Evolutionary conservation across 2,329 filamentous ascomycete genomes (phyloP), one percentile per base, ranked within the genome.

Genomic region (Samsoniella hepiali): DNA sequence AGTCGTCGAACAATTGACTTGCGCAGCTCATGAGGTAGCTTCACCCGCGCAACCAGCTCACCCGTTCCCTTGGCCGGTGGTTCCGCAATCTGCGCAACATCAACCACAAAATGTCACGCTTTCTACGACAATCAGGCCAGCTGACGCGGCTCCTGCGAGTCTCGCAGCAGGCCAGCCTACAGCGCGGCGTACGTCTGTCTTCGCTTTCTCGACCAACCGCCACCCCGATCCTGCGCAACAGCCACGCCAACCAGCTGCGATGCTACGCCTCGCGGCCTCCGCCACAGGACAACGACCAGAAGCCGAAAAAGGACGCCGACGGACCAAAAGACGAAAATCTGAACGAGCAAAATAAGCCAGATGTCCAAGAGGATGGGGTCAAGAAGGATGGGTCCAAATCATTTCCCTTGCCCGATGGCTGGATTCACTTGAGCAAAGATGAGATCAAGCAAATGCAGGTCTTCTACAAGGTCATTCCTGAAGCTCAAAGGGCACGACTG

Each of bases 91-190:
- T 68, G 72, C 71, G 72, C 68, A 70, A 67, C 67, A 65, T 66
- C 65, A 65, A 69, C 67, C 67, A 67, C 69, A 68, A 70, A 76
- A 90, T 90, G 88, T 87, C 86, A 74, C 84, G 85, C 71, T 79
- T 88, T 71, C 78, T 90, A 69, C 84, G 87, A 75, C 85, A 86
- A 75, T 83, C 88, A 74, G 84, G 85, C 79, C 84, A 85, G 75
- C 78, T 90, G 73, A 84, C 85, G 77, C 83, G 84, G 74, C 80
- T 86, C 72, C 84, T 85, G 64, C 83, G 83, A 75, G 78, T 82
- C 68, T 81, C 82, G 68, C 78, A 83, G 71, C 81, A 82, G 72
- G 77, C 79, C 70, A 76, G 82, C 65, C 75, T 82, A 62, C 79
- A 81, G 71, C 76, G 79, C 66, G 78, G 79, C 49, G 68, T 77